Conservation (phyloP, 768 basidiomycete genomes). For the Tephrocybe sp. region DNA sequence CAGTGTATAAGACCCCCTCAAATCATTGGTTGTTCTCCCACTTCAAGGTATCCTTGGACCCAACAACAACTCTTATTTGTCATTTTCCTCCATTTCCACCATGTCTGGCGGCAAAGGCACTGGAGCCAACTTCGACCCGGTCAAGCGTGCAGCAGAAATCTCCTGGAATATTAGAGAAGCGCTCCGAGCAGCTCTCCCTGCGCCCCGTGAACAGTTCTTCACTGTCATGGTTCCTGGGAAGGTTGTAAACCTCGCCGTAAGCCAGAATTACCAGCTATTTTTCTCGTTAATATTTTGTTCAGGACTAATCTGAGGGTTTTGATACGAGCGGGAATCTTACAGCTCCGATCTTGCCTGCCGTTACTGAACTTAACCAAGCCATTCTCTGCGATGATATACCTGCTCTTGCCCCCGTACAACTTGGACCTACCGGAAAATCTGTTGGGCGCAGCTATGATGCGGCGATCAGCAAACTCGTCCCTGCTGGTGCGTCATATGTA, state of each 20-base stretch:
- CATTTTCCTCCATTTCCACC: neutral
- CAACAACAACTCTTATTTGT: no score
- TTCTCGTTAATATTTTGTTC: neutral
- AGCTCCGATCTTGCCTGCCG: neutral
- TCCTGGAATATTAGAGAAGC: slow-evolving; percentile 2
- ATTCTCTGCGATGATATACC: slow-evolving; percentile 8
- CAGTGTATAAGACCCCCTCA: no score
- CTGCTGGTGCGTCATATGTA: neutral
- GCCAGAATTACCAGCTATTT: neutral
- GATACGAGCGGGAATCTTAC: neutral
- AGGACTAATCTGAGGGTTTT: slow-evolving; percentile 9
- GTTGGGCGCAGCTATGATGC: slow-evolving; percentile 9
- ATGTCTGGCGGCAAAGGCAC: neutral
- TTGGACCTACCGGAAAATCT: slow-evolving; percentile 7
- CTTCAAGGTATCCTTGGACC: no score
- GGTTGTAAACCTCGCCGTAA: slow-evolving; percentile 6
- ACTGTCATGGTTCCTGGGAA: slow-evolving; percentile 9
- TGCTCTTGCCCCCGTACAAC: slow-evolving; percentile 3
- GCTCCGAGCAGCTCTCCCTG: neutral
- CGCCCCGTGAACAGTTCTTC: slow-evolving; percentile 7
- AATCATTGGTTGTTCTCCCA: no score
- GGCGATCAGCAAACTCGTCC: slow-evolving; percentile 6
- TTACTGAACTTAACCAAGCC: slow-evolving; percentile 5
- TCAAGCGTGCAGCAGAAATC: slow-evolving; percentile 3
- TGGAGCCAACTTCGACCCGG: slow-evolving; percentile 1